phyloP scores from a whole-genome alignment of 2,329 filamentous ascomycete species.

The Xylaria sp. region DNA sequence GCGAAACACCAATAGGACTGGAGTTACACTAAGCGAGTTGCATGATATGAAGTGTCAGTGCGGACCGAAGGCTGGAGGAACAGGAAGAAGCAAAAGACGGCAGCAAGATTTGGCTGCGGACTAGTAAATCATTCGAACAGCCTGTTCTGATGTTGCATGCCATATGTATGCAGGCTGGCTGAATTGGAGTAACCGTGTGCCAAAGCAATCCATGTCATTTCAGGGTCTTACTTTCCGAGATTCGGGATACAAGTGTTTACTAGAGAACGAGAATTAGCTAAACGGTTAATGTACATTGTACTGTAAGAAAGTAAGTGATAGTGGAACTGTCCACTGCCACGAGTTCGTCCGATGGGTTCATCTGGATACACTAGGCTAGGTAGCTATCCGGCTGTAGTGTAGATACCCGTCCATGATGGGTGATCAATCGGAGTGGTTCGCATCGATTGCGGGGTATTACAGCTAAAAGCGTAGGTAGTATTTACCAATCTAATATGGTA shows the following conservation, averaged over 20 bases:
- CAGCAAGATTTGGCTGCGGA: neutral
- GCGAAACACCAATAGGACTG: neutral
- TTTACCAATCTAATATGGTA: neutral
- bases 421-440: neutral
- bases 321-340: neutral
- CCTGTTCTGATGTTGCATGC: neutral
- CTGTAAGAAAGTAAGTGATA: neutral
- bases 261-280: neutral
- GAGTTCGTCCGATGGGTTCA: neutral
- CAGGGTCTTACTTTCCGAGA: neutral
- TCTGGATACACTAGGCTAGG: neutral
- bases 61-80: neutral
- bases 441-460: slow-evolving; percentile 5
- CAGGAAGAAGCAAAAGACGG: neutral
- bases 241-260: neutral
- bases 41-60: neutral
- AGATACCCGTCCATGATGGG: neutral
- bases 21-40: neutral
- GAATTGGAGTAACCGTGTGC: neutral
- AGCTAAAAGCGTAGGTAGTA: neutral
- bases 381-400: neutral
- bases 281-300: neutral
- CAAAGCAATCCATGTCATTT: neutral
- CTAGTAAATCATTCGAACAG: neutral
- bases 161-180: neutral